Conservation (phyloP, 2,329 filamentous ascomycete species). For the Fusarium equiseti region DNA sequence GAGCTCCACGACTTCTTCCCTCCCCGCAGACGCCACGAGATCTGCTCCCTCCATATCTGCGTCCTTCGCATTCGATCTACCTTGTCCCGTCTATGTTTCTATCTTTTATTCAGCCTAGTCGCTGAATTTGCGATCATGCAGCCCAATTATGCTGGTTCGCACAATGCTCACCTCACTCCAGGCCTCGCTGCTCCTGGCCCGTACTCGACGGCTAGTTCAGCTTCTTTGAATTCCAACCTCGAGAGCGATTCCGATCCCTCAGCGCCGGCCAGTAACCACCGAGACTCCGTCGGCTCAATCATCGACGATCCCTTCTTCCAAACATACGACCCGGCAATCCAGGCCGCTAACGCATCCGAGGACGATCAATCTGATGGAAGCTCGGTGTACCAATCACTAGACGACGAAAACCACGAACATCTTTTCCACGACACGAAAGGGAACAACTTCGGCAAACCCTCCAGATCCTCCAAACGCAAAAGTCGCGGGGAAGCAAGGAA, state of each 20-base stretch:
- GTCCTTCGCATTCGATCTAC: constrained; percentile 26
- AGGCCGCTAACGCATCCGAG: constrained; percentile 44
- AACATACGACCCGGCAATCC: constrained; percentile 55
- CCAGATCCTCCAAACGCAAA: constrained; percentile 21
- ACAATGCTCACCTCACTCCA: constrained; percentile 45
- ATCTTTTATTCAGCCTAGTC: constrained; percentile 43
- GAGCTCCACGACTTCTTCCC: constrained; percentile 43
- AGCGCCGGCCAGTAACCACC: constrained; percentile 44
- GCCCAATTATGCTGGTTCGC: constrained; percentile 45
- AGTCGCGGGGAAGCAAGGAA: constrained; percentile 35
- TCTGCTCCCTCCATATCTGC: constrained; percentile 35
- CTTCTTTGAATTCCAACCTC: constrained; percentile 44
- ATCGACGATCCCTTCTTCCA: constrained; percentile 68
- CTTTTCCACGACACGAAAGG: constrained; percentile 44
- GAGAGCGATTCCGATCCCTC: constrained; percentile 39
- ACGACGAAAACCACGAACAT: constrained; percentile 51
- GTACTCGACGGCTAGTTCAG: constrained; percentile 29
- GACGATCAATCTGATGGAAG: constrained; percentile 43
- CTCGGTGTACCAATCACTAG: constrained; percentile 47
- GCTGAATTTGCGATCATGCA: constrained; percentile 49
- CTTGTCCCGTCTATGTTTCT: constrained; percentile 43
- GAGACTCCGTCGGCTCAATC: constrained; percentile 66
- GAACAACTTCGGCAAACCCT: constrained; percentile 13
- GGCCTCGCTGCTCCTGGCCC: constrained; percentile 36
- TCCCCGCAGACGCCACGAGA: constrained; percentile 37